A percentile compares a stretch with the other conserved stretches of the same genome.
Conservation (phyloP, 1,284 basidiomycete species). For the Ceraceosorus bombacis region DNA sequence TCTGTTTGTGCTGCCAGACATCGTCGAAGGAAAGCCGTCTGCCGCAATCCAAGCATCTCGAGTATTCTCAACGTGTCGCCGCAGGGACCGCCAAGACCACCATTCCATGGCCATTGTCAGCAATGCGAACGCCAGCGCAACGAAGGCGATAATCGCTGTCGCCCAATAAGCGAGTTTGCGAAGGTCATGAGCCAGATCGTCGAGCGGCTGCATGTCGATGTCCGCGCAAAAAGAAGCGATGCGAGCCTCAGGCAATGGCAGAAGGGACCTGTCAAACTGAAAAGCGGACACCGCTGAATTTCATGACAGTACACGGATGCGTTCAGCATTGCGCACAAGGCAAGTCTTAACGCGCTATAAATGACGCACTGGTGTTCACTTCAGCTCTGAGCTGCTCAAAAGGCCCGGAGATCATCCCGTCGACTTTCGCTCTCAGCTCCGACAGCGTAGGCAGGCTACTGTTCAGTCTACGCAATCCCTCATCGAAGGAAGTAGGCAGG, state of each 20-base stretch:
- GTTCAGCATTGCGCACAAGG: neutral
- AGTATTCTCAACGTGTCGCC: conserved; percentile 19
- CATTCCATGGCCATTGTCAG: conserved; percentile 20
- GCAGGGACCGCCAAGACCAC: conserved; percentile 25
- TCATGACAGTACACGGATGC: neutral
- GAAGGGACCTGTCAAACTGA: conserved; percentile 20
- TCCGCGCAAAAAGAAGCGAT: conserved; percentile 25
- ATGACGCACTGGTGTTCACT: conserved; percentile 23
- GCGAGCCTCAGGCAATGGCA: conserved; percentile 20
- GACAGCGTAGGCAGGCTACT: conserved; percentile 67
- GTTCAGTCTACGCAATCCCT: conserved; percentile 31
- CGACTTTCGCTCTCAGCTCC: conserved; percentile 65
- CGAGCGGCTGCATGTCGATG: conserved; percentile 25
- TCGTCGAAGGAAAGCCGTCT: neutral
- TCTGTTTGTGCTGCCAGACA: neutral
- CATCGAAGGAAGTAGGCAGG: conserved; percentile 69
- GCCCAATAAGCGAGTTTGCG: conserved; percentile 15
- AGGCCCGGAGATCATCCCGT: conserved; percentile 50
- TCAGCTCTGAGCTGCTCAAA: conserved; percentile 29
- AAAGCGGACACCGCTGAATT: conserved; percentile 18
- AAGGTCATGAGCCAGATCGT: conserved; percentile 24
- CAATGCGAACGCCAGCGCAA: conserved; percentile 19
- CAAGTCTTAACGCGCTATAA: neutral
- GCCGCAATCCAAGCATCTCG: conserved; percentile 15
- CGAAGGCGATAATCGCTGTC: conserved; percentile 15